Evolutionary conservation across 345 rosid species (phyloP), one percentile per base, ranked within the genome.

Genomic region (Aurinia saxatilis): DNA sequence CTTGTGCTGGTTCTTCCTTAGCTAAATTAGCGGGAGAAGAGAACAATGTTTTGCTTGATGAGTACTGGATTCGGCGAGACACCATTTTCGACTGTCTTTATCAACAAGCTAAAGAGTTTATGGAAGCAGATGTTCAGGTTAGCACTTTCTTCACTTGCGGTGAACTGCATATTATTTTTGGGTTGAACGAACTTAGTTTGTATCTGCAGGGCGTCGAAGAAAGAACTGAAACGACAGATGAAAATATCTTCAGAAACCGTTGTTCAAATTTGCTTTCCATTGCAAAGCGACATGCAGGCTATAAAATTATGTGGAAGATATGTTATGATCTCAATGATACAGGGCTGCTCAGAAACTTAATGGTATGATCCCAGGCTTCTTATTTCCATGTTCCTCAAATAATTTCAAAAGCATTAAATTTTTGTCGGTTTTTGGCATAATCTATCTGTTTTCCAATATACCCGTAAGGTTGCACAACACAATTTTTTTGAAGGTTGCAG

Each of bases 301-400:
- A 93, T 67, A 79, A 74, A 42, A 80, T 86, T 16, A 78, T 90
- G 84, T 93, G 96, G 97, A 76, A 55, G 73, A 78, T 93, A 68
- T 90, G 95, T 58, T 88, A 82, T 72, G 95, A 88, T 72, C 85
- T 90, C 56, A 81, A 86, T 62, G 97, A 93, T 78, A 73, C 86
- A 15, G 75, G 57, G 23, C 78, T 90, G 46, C 90, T 93, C n/a
- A 80, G 67, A 76, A 82, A 68, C 72, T 89, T 89, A 29, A 87
- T 92, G 98, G 98, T 92, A 87, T 49, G 79, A 35, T 49, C 63
- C 45, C 23, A 7, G 15, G 29, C 10, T 59, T 58, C 42, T 23
- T 52, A 16, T 71, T 10, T 12, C 53, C 36, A 46, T 56, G 50
- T 33, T 15, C 40, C 67, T 5, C 2, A 5, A 44, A 42, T 27